phyloP scores from a whole-genome alignment of 441 rosid species.

The Populus hybrid region DNA sequence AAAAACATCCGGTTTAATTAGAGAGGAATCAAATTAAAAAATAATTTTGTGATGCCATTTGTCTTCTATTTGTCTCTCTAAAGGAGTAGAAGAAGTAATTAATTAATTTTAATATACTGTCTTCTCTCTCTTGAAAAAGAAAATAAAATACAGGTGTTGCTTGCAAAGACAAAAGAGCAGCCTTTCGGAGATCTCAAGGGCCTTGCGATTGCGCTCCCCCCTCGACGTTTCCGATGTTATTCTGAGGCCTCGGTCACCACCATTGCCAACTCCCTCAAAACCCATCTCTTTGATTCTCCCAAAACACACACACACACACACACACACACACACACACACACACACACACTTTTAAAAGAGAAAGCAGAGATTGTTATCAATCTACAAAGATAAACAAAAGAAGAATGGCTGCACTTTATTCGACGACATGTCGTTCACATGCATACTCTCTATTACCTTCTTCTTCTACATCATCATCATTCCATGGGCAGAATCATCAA shows the following conservation, averaged over 20 bases:
- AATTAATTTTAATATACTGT: too few relatives aligned
- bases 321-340: neutral
- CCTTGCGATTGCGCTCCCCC: slow-evolving; percentile 12
- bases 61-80: too few relatives aligned
- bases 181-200: slow-evolving; percentile 83
- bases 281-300: neutral
- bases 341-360: neutral
- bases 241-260: neutral
- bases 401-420: slow-evolving; percentile 59
- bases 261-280: neutral
- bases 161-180: slow-evolving; percentile 20
- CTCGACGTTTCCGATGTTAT: slow-evolving; percentile 59
- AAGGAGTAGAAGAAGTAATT: too few relatives aligned
- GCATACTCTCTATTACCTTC: slow-evolving; percentile 31
- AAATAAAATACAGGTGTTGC: neutral
- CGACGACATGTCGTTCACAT: slow-evolving; percentile 36
- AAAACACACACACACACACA: neutral
- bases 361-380: neutral
- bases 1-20: neutral
- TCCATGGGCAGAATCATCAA: slow-evolving; percentile 27
- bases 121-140: neutral
- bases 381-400: neutral
- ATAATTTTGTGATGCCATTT: neutral
- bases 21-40: neutral
- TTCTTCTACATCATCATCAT: slow-evolving; percentile 34